Evolutionary conservation across 305 asterid species (phyloP).

Genomic region (Fraxinus paxiana): DNA sequence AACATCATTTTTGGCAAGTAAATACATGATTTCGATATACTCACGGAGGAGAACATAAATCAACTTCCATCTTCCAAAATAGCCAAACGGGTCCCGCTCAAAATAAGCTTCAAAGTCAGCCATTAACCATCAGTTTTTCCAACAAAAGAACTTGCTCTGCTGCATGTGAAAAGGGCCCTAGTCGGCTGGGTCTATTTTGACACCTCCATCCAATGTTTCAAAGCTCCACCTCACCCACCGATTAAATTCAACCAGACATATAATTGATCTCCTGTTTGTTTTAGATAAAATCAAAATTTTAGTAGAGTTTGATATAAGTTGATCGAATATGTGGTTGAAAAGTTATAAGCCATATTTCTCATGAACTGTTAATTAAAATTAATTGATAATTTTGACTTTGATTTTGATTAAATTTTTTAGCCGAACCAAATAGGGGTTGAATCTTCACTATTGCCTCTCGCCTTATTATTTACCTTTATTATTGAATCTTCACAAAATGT

Average conservation of each 20-base stretch:
- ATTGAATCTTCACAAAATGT: neutral
- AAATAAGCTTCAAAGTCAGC: no score
- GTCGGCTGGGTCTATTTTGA: neutral
- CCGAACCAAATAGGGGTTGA: neutral
- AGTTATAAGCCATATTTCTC: neutral
- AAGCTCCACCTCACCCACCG: neutral
- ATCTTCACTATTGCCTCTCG: neutral
- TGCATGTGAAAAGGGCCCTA: neutral
- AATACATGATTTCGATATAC: no score
- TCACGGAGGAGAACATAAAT: no score
- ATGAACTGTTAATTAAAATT: no score
- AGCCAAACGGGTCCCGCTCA: no score
- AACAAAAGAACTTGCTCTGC: neutral
- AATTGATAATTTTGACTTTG: no score
- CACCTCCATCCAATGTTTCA: neutral
- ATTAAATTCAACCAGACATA: neutral
- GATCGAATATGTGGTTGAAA: neutral
- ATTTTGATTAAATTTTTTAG: no score
- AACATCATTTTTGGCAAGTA: no score
- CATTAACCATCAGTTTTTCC: no score
- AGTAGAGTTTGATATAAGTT: no score
- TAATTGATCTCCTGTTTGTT: neutral
- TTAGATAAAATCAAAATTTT: no score
- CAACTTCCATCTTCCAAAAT: no score
- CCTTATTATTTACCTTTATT: neutral